Base-by-base conservation (phyloP, 805 yeast genomes). In the Candida chauliodis region DNA sequence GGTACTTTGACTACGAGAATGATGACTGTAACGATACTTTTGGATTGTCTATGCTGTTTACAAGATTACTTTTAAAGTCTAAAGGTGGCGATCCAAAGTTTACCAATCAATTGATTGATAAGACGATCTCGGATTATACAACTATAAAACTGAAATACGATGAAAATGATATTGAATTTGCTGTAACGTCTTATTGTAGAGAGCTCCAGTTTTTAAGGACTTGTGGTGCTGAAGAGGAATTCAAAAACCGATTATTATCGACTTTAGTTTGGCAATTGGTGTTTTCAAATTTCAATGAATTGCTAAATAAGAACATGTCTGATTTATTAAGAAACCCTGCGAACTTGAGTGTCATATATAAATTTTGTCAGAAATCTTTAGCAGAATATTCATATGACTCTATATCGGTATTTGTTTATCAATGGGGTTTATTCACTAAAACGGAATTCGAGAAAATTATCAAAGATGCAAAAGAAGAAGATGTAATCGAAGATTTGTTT, bases 221-320 rank as follows among this genome's bases (percentile, higher is more conserved):
- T 8, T 50, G 54, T 46, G 53, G 51, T 3, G 46, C 49, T 11
- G n/a, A 45, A 1, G 37, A 28, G 1, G 36, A 27, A 2, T 58
- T 62, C 35, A 36, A 48, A 13, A 40, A 52, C 2, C 41, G 41
- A 2, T 39, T 64, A 13, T 28, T 49, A 7, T 19, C 28, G 13
- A 50, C 54, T 28, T 43, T 66, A 19, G 51, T 48, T 20, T 66
- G 71, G 71, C 39, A 28, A 11, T 47, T 55, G 33, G 45, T 67
- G 1, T 60, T 66, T 31, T 38, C 37, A 2, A 57, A 61, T 31
- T 55, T 62, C 29, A 49, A 44, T 19, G 30, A 31, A 3, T 41
- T 55, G 3, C 40, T 63, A 6, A 32, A 41, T 6, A 38, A 40
- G 2, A 43, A 55, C 5, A 42, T 63, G n/a, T 56, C 60, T 0